Percentiles rank a stretch among this genome's conserved stretches.
phyloP scores from a whole-genome alignment of 2,329 filamentous ascomycete genomes.

The Colletotrichum godetiae region DNA sequence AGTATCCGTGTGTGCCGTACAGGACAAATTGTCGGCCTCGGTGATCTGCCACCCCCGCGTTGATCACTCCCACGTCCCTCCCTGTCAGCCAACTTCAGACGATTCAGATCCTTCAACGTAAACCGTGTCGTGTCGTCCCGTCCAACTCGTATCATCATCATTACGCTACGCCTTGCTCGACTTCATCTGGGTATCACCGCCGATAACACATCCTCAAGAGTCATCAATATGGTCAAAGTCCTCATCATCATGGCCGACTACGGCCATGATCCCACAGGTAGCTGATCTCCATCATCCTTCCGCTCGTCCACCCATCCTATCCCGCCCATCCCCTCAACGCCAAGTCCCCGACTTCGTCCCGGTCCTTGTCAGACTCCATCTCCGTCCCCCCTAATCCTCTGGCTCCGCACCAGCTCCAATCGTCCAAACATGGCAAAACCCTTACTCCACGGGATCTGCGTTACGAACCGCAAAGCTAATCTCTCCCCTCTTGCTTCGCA shows the following conservation, averaged over 20 bases:
- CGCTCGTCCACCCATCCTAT: background rate
- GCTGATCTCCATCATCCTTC: background rate
- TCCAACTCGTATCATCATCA: background rate
- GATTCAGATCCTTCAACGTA: background rate
- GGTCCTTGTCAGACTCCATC: background rate
- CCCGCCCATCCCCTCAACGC: background rate
- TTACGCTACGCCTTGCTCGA: background rate
- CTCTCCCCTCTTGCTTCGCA: constrained; percentile 37
- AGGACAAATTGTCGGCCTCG: background rate
- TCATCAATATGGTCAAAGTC: constrained; percentile 47
- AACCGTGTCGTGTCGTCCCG: background rate
- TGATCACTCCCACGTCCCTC: constrained; percentile 1
- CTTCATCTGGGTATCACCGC: background rate
- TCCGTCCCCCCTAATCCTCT: background rate
- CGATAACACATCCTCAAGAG: background rate
- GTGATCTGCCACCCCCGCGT: constrained; percentile 17
- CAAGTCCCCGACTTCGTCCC: background rate
- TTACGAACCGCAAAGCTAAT: constrained; percentile 28
- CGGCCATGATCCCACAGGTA: constrained; percentile 66
- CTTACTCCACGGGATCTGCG: constrained; percentile 1
- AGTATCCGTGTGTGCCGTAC: constrained; percentile 39
- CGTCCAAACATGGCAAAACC: background rate
- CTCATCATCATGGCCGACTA: constrained; percentile 65
- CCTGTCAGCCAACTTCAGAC: background rate
- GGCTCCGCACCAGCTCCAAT: background rate